Conservation (phyloP, 1,139 yeast genomes). For the Zygoascus meyerae region DNA sequence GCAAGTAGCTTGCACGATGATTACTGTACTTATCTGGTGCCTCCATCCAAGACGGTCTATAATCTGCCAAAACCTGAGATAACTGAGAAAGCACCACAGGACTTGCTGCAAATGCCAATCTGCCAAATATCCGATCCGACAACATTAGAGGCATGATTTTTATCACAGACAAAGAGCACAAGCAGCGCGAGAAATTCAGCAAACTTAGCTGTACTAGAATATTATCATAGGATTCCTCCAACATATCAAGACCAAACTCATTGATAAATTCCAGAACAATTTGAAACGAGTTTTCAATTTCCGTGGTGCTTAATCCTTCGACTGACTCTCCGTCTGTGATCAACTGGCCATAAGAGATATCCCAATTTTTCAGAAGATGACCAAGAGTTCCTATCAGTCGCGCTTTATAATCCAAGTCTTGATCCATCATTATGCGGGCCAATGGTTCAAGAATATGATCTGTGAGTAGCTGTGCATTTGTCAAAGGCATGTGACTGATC, state of each 20-base stretch:
- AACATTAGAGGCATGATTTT: background rate
- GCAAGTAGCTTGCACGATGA: too few species aligned
- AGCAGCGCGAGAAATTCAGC: constrained; percentile 23
- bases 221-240: constrained; percentile 19
- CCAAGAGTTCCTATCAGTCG: constrained; percentile 9
- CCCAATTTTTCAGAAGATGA: constrained; percentile 14
- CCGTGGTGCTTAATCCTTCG: constrained; percentile 8
- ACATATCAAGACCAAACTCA: constrained; percentile 17
- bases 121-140: constrained; percentile 17
- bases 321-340: constrained; percentile 8
- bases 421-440: constrained; percentile 7
- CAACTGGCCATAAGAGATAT: constrained; percentile 12
- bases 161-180: constrained; percentile 25
- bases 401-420: constrained; percentile 10
- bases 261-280: constrained; percentile 19
- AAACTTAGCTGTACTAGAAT: constrained; percentile 19
- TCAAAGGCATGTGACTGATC: constrained; percentile 18
- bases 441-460: constrained; percentile 17
- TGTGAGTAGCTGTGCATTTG: constrained; percentile 12
- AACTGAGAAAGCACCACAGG: constrained; percentile 44
- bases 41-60: constrained; percentile 17
- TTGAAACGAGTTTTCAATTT: constrained; percentile 12
- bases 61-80: constrained; percentile 45
- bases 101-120: constrained; percentile 37
- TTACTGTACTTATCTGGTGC: too few species aligned